Evolutionary conservation across 2,329 filamentous ascomycete genomes (phyloP).

Genomic region (Nigrograna mackinnonii): DNA sequence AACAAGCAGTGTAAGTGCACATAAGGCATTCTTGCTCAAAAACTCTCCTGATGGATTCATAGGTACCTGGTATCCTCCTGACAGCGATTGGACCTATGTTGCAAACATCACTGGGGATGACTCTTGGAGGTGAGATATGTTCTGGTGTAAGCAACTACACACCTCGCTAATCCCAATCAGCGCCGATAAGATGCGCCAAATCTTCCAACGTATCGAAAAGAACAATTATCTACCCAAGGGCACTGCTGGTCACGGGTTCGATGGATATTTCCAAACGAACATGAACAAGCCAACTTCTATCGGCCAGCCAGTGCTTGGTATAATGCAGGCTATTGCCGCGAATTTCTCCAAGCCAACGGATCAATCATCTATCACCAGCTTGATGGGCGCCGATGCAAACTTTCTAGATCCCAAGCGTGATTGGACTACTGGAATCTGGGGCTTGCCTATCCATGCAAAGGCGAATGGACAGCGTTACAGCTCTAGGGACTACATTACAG

Average conservation of each 20-base stretch:
- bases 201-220: constrained; percentile 58
- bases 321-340: constrained; percentile 27
- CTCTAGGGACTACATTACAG: constrained; percentile 58
- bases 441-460: constrained; percentile 60
- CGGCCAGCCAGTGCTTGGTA: constrained; percentile 41
- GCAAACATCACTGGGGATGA: constrained; percentile 61
- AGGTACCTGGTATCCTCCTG: constrained; percentile 53
- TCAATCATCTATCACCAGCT: constrained; percentile 51
- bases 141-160: neutral
- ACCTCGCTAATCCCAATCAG: constrained; percentile 4
- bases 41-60: too few relatives aligned
- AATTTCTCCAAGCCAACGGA: constrained; percentile 46
- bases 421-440: constrained; percentile 53
- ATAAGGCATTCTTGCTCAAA: too few relatives aligned
- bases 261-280: constrained; percentile 59
- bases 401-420: constrained; percentile 52
- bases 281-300: constrained; percentile 54
- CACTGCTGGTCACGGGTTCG: constrained; percentile 56
- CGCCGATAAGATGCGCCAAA: constrained; percentile 54
- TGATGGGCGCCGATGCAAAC: constrained; percentile 55
- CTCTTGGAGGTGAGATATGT: constrained; percentile 50
- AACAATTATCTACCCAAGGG: constrained; percentile 53
- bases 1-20: too few relatives aligned
- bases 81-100: constrained; percentile 63
- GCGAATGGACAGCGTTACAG: constrained; percentile 54